A percentile compares a stretch with the other conserved stretches of the same genome.
phyloP scores from a whole-genome alignment of 495 filamentous ascomycete genomes.

The Aspergillus cristatus region DNA sequence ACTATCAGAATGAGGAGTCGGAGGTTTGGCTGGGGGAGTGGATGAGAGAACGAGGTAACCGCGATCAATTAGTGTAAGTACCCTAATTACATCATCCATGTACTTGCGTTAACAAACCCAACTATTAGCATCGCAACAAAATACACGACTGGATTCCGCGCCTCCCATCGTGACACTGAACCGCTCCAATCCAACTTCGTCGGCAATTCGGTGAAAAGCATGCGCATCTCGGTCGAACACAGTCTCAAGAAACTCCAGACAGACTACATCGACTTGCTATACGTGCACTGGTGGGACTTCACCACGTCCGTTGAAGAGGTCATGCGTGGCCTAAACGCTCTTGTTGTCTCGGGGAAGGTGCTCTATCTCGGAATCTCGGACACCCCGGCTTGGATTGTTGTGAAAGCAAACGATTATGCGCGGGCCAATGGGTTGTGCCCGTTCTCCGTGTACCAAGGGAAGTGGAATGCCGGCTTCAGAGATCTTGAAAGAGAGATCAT shows the following conservation, averaged over 20 bases:
- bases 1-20: slow-evolving; percentile 43
- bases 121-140: slow-evolving; percentile 64
- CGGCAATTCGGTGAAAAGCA: slow-evolving; percentile 50
- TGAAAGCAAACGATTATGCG: slow-evolving; percentile 26
- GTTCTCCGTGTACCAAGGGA: slow-evolving; percentile 22
- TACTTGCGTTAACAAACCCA: slow-evolving; percentile 32
- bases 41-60: slow-evolving; percentile 22
- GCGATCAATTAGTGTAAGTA: neutral
- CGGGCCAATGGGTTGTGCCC: slow-evolving; percentile 14
- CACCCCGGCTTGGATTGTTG: slow-evolving; percentile 30
- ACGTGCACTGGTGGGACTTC: slow-evolving; percentile 39
- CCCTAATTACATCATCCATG: slow-evolving; percentile 58
- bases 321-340: slow-evolving; percentile 32
- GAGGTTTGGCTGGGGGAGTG: slow-evolving; percentile 53
- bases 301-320: slow-evolving; percentile 35
- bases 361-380: slow-evolving; percentile 39
- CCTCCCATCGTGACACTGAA: slow-evolving; percentile 21
- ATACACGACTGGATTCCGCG: slow-evolving; percentile 38
- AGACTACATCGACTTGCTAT: slow-evolving; percentile 50
- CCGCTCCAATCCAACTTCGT: slow-evolving; percentile 42
- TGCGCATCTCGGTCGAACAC: slow-evolving; percentile 43
- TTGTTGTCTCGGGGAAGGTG: slow-evolving; percentile 33
- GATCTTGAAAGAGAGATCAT: slow-evolving; percentile 28
- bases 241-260: slow-evolving; percentile 56
- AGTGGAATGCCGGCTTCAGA: slow-evolving; percentile 14